Evolutionary conservation across 768 basidiomycete species (phyloP).

Genomic region (Clitopilus hobsonii): DNA sequence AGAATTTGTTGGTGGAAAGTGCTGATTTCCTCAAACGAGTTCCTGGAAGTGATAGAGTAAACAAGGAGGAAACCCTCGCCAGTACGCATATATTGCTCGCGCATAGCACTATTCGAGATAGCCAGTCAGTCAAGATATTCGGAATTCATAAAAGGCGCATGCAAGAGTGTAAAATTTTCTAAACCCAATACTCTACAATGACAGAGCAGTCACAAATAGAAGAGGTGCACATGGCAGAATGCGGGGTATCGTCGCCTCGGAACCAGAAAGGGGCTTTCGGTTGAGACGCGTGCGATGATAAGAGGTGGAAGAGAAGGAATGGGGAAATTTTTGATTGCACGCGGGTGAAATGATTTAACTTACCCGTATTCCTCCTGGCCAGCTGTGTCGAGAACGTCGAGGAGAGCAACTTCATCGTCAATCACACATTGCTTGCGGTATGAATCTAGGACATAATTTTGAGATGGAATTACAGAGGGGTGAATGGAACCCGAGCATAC

Average conservation of each 20-base stretch:
- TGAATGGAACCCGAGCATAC: conserved; percentile 28
- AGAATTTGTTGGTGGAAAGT: conserved; percentile 96
- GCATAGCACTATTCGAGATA: conserved; percentile 72
- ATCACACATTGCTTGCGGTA: conserved; percentile 97
- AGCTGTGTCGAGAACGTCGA: conserved; percentile 96
- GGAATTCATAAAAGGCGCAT: not conserved
- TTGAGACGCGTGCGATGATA: not conserved
- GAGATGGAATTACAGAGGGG: not conserved
- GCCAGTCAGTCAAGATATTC: not conserved
- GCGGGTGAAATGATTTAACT: conserved; percentile 21
- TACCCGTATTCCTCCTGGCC: conserved; percentile 98
- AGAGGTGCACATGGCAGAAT: not conserved
- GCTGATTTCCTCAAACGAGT: conserved; percentile 96
- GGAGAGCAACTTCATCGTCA: conserved; percentile 96
- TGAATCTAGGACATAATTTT: conserved; percentile 55
- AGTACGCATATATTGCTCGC: conserved; percentile 98
- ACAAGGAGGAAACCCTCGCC: conserved; percentile 98
- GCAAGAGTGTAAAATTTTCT: not conserved
- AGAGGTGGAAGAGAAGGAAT: not conserved
- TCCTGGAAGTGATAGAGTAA: conserved; percentile 96
- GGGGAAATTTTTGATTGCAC: conserved; percentile 5
- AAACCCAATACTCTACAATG: not conserved
- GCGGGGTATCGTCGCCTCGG: not conserved
- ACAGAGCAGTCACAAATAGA: not conserved
- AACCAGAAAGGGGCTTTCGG: not conserved